phyloP scores from a whole-genome alignment of 257 asterid genomes.

The Penstemon davidsonii region DNA sequence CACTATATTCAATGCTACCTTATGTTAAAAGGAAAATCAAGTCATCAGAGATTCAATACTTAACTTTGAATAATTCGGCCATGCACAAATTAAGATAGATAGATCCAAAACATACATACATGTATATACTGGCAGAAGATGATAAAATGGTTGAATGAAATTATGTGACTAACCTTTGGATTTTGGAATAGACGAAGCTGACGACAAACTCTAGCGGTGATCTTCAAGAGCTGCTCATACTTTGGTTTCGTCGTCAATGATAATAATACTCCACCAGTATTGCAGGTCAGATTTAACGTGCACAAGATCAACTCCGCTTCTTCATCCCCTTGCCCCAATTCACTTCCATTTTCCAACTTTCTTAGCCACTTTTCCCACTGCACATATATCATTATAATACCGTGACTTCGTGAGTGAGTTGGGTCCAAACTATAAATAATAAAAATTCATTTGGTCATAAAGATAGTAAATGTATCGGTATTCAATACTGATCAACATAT shows the following conservation, averaged over 20 bases:
- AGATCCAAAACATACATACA: background rate
- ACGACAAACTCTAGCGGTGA: constrained; percentile 39
- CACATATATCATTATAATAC: background rate
- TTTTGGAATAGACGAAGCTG: constrained; percentile 42
- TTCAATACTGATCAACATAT: too few species aligned
- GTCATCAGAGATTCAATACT: too few species aligned
- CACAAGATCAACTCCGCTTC: constrained; percentile 59
- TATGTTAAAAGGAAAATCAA: too few species aligned
- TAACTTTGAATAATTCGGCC: too few species aligned
- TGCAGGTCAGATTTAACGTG: constrained; percentile 43
- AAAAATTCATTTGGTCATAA: too few species aligned
- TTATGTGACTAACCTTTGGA: constrained; percentile 41
- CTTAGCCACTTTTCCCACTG: constrained; percentile 82
- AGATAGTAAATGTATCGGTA: too few species aligned
- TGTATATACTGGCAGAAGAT: background rate
- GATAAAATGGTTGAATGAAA: background rate
- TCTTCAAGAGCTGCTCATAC: constrained; percentile 44
- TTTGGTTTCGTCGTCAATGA: constrained; percentile 37
- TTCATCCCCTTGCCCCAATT: constrained; percentile 31
- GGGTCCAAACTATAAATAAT: too few species aligned
- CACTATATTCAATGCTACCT: too few species aligned
- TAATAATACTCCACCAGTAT: constrained; percentile 29
- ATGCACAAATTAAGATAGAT: background rate
- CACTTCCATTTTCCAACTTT: constrained; percentile 11
- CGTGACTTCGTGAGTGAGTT: background rate